phyloP scores from a whole-genome alignment of 164 flowering plant species.

The Vitis rotundifolia region DNA sequence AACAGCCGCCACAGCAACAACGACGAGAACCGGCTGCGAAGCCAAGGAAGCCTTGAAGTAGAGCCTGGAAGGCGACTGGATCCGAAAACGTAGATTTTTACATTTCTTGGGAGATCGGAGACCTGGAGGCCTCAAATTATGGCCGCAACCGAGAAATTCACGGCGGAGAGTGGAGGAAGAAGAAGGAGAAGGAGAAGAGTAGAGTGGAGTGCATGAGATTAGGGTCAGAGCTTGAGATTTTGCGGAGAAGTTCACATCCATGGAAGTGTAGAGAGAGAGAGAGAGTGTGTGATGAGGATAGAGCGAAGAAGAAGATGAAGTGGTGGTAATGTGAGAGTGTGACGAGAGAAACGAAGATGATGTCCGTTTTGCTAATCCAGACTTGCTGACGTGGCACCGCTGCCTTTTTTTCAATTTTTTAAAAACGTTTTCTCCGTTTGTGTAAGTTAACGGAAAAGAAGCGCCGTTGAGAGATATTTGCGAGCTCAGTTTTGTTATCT shows the following conservation, averaged over 20 bases:
- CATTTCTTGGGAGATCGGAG: conserved; percentile 24
- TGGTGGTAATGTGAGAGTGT: conserved; percentile 9
- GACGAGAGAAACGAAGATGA: conserved; percentile 9
- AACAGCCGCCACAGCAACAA: conserved; percentile 43
- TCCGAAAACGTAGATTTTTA: conserved; percentile 18
- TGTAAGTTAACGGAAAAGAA: too few species aligned
- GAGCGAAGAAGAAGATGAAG: neutral
- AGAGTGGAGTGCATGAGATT: conserved; percentile 20
- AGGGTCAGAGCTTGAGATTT: conserved; percentile 32
- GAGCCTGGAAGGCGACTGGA: conserved; percentile 22
- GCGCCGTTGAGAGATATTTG: too few species aligned
- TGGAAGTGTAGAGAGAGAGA: conserved; percentile 22
- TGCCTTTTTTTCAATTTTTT: neutral
- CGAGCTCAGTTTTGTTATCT: too few species aligned
- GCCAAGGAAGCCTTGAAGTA: conserved; percentile 41
- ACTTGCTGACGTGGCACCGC: conserved; percentile 8
- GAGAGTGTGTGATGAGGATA: conserved; percentile 5
- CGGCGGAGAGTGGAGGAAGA: conserved; percentile 24
- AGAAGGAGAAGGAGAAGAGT: conserved; percentile 10
- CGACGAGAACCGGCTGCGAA: conserved; percentile 35
- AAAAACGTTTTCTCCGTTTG: too few species aligned
- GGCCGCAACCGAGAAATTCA: conserved; percentile 36
- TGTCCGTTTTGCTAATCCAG: conserved; percentile 8
- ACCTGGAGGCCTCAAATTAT: conserved; percentile 35
- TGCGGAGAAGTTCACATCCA: conserved; percentile 51